phyloP scores from a whole-genome alignment of 1,284 basidiomycete genomes.

The Trichosporon sp. region DNA sequence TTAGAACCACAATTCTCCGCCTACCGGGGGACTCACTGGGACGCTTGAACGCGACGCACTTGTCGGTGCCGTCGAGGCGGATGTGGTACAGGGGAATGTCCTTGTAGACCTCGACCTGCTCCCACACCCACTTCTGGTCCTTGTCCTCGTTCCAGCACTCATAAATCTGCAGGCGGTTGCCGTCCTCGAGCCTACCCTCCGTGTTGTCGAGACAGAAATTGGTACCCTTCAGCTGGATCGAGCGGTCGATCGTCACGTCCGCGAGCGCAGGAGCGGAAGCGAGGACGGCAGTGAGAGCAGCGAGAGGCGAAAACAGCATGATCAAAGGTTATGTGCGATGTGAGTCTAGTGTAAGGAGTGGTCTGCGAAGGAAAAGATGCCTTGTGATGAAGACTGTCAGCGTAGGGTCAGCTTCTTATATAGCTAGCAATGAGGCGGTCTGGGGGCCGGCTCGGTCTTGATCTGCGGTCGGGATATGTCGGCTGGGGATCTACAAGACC shows the following conservation, averaged over 20 bases:
- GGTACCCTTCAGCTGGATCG: background rate
- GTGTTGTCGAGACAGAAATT: conserved; percentile 2
- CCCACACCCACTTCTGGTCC: conserved; percentile 1
- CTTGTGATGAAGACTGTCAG: background rate
- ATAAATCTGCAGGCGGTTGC: background rate
- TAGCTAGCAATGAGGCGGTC: no score
- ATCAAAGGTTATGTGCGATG: background rate
- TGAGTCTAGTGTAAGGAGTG: background rate
- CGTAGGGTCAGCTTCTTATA: no score
- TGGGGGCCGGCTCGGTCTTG: no score
- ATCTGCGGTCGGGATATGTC: no score
- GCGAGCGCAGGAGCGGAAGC: background rate
- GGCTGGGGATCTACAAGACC: no score
- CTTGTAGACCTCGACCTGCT: background rate
- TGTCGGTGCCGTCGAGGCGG: background rate
- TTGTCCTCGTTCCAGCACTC: background rate
- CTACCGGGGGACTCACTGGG: background rate
- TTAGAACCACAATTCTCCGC: background rate
- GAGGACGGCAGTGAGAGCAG: background rate
- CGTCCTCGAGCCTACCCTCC: background rate
- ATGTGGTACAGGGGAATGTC: background rate
- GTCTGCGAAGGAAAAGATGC: background rate
- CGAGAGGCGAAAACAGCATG: background rate
- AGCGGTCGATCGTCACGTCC: background rate
- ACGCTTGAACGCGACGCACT: background rate